Conservation (phyloP, 371 early-diverging fungal species). For the Syncephalis plumigaleata region DNA sequence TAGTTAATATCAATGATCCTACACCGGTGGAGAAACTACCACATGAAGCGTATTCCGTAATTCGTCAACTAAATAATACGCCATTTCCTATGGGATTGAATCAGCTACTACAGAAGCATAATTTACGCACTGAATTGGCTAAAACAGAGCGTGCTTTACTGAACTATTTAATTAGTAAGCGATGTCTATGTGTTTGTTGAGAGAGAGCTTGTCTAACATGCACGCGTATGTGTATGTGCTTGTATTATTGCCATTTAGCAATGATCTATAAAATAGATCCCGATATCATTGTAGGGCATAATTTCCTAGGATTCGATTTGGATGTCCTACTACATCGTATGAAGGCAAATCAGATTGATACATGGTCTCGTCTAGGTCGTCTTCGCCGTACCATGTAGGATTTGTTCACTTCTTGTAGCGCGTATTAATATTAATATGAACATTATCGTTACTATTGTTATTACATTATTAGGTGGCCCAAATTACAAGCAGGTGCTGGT, state of each 20-base stretch:
- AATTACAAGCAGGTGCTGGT: conserved; percentile 63
- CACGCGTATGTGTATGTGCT: too few species aligned
- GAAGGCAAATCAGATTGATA: conserved; percentile 49
- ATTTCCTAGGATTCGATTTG: conserved; percentile 83
- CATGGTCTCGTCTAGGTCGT: conserved; percentile 74
- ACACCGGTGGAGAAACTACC: conserved; percentile 18
- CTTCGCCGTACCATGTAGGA: conserved; percentile 56
- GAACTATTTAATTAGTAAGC: conserved; percentile 39
- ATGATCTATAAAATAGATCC: conserved; percentile 66
- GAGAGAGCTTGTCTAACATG: too few species aligned
- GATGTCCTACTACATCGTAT: conserved; percentile 87
- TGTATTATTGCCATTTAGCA: conserved; percentile 19
- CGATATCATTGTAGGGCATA: conserved; percentile 94
- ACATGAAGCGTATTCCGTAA: conserved; percentile 36
- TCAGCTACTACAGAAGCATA: conserved; percentile 18
- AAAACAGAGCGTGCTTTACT: conserved; percentile 43
- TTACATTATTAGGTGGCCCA: too few species aligned
- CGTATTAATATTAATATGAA: too few species aligned
- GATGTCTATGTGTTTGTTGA: not conserved
- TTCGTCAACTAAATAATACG: conserved; percentile 40
- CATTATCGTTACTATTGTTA: too few species aligned
- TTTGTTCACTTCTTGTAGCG: too few species aligned
- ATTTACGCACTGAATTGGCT: conserved; percentile 22
- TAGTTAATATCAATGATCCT: conserved; percentile 37
- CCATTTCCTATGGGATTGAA: conserved; percentile 43